Conservation (phyloP, 2,329 filamentous ascomycete genomes). For the Trematosphaeria pertusa region DNA sequence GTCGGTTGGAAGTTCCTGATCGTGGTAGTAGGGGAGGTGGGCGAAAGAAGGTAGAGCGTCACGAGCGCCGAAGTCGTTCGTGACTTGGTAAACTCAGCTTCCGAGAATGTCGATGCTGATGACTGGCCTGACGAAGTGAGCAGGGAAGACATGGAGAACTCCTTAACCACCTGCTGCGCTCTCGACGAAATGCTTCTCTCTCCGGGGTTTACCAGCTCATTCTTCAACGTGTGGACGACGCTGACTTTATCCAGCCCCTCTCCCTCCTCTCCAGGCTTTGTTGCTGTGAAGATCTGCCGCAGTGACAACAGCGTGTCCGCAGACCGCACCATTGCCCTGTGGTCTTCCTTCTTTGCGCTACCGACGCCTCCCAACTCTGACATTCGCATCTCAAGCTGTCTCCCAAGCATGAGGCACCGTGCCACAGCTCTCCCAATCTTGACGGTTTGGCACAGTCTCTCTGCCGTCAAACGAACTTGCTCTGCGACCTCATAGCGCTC, state of each 20-base stretch:
- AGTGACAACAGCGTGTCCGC: conserved; percentile 79
- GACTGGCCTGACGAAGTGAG: conserved; percentile 43
- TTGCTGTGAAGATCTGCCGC: conserved; percentile 73
- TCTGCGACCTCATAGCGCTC: conserved; percentile 86
- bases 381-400: conserved; percentile 88
- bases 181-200: conserved; percentile 76
- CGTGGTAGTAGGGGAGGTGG: conserved; percentile 61
- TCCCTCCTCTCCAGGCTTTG: conserved; percentile 75
- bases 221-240: conserved; percentile 73
- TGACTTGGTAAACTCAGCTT: conserved; percentile 76
- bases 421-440: conserved; percentile 77
- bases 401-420: conserved; percentile 79
- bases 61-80: conserved; percentile 76
- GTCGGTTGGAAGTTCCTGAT: conserved; percentile 66
- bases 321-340: conserved; percentile 80
- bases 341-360: conserved; percentile 68
- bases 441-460: conserved; percentile 81
- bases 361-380: conserved; percentile 67
- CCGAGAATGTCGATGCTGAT: conserved; percentile 59
- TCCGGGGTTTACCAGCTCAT: conserved; percentile 71
- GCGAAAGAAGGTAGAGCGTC: conserved; percentile 82
- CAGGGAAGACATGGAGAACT: conserved; percentile 76
- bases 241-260: conserved; percentile 77
- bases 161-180: conserved; percentile 79
- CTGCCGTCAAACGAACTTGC: conserved; percentile 77